Base-by-base conservation (phyloP, 352 stramenopile genomes). In the Globisporangium solare region DNA sequence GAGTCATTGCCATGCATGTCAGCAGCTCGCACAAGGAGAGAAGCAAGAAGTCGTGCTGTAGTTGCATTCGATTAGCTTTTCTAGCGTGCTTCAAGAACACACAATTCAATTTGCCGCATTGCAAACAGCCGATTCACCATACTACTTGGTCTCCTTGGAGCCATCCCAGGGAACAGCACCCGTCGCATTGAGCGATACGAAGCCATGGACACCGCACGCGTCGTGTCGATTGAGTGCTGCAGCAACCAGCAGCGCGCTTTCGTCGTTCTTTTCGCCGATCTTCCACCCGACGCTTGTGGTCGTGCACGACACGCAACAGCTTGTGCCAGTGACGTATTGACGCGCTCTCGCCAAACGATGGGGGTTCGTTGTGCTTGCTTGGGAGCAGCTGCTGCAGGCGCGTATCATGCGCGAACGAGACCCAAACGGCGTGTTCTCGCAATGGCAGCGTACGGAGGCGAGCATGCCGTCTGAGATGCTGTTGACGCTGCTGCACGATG, bases 211-310 rank as follows among this genome's bases (percentile, higher is more conserved):
- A 3, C 54, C 54, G 18, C 54, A 54, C 12, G 21, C 48, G 21
- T 21, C 40, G 35, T 54, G 35, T 37, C 24, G 47, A 8, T 37
- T 60, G 32, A 35, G 27, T 35, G 27, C 27, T 6, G 10, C 27
- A 35, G 27, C 27, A 8, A 35, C 7, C 32, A 43, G 24, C 43
- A 47, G 21, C 54, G 17, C 18, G 21, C 32, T 6, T 1, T 24
- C 11, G 32, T 14, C 21, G 3, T 50, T 83, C 18, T 76, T 81
- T 32, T 40, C 55, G 7, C 14, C 27, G 5, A 58, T 79, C 3
- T 69, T 85, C 47, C 59, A 73, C n/a, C 68, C 70, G 7, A 50
- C 51, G 3, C 48, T 85, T 21, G 63, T 76, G 14, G 39, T 76
- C 1, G 11, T 79, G 6, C 53, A 46, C 43, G 71, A 79, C 43